Conservation (phyloP, 257 asterid species). For the Penstemon davidsonii region DNA sequence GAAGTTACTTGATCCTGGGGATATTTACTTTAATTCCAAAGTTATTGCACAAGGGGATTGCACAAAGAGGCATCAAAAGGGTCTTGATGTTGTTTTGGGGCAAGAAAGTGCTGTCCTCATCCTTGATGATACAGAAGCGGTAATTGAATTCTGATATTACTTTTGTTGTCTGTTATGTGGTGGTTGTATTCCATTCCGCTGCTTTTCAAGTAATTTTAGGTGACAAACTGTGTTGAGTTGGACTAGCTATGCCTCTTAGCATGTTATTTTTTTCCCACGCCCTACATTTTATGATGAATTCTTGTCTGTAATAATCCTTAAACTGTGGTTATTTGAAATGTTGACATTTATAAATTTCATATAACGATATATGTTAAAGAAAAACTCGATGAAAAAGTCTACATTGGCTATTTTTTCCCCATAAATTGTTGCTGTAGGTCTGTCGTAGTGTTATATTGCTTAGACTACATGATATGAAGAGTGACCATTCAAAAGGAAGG, state of each 20-base stretch:
- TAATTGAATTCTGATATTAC: conserved; percentile 29
- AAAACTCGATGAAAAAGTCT: not conserved
- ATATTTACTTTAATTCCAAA: conserved; percentile 67
- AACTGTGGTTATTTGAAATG: not conserved
- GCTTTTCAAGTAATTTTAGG: not conserved
- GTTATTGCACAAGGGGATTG: conserved; percentile 88
- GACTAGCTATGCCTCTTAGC: not conserved
- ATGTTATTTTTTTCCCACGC: not conserved
- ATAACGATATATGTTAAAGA: too few relatives aligned
- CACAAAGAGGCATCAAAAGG: conserved; percentile 77
- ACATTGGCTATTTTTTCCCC: too few relatives aligned
- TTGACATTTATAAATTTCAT: not conserved
- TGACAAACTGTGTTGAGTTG: not conserved
- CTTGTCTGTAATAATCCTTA: conserved; percentile 3
- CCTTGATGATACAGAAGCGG: conserved; percentile 95
- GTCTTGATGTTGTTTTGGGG: conserved; percentile 93
- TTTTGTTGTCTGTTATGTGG: too few relatives aligned
- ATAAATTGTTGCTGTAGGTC: too few relatives aligned
- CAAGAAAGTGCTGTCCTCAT: conserved; percentile 86
- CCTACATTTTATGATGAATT: conserved; percentile 4
- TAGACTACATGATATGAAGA: too few relatives aligned
- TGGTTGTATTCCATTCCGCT: conserved; percentile 2
- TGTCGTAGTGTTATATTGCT: too few relatives aligned
- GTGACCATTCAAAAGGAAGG: too few relatives aligned
- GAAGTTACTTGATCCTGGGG: conserved; percentile 72